Conservation (phyloP, 768 basidiomycete genomes). For the Hygrocybe punicea region DNA sequence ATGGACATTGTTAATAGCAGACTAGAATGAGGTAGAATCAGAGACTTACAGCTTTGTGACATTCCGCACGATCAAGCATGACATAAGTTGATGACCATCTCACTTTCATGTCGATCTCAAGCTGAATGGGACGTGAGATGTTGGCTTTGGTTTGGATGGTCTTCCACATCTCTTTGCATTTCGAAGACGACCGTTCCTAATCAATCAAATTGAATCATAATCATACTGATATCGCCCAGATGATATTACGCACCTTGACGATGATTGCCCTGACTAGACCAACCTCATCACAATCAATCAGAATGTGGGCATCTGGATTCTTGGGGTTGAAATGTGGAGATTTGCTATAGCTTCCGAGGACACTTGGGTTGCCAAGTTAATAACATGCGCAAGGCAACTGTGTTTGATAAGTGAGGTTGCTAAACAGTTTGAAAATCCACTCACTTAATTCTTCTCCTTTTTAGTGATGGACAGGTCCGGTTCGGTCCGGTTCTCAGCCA, state of each 20-base stretch:
- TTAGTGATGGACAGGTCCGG: too few species aligned
- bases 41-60: constrained; percentile 5
- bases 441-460: constrained; percentile 8
- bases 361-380: constrained; percentile 35
- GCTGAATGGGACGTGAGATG: constrained; percentile 7
- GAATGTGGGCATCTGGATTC: constrained; percentile 15
- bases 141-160: too few species aligned
- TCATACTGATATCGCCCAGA: background rate
- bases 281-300: constrained; percentile 22
- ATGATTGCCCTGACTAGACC: constrained; percentile 9
- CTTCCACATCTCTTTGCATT: constrained; percentile 22
- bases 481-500: too few species aligned
- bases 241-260: constrained; percentile 13
- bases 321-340: constrained; percentile 10
- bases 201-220: background rate
- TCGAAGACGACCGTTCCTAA: constrained; percentile 26
- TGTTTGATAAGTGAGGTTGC: background rate
- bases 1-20: too few species aligned
- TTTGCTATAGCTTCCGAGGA: constrained; percentile 24
- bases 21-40: too few species aligned
- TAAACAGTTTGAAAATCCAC: background rate
- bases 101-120: constrained; percentile 31
- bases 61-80: constrained; percentile 23
- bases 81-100: constrained; percentile 32
- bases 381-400: constrained; percentile 32